Base-by-base conservation (phyloP, 768 basidiomycete genomes). In the Suillus tomentosus region DNA sequence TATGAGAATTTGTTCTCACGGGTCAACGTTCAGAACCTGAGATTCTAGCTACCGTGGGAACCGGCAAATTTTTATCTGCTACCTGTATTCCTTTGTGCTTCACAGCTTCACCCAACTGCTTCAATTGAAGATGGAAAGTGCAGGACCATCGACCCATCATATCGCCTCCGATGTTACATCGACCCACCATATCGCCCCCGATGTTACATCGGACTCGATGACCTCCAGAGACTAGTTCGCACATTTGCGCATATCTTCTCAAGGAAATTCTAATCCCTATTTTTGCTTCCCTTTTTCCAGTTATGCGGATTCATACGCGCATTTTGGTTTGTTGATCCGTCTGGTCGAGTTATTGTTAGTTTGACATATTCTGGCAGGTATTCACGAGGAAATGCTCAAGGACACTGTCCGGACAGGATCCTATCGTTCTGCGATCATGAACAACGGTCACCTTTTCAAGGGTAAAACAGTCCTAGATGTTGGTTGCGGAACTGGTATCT, bases 341-440 rank as follows among this genome's bases (percentile, higher is more conserved):
- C 43, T 19, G 55, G 10, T 65, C n/a, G 40, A 22, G 22, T 47
- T 40, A 39, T 22, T 19, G 34, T 54, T 62, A 22, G 19, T 45
- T 59, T 43, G 59, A 62, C 53, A 15, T 45, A 54, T 7, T 27
- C 19, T 67, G 43, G 24, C 70, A 97, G 95, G 95, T 64, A 97
- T 98, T 70, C 96, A 98, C 76, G 96, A 99, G 80, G 97, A 99
- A 81, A 99, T 99, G 97, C 80, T 99, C 77, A 99, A 99, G 79
- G 97, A 99, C 79, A 79, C 82, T 45, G 95, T 99, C 69, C 90
- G 97, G 66, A 99, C 97, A 53, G 88, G 94, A 40, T 94, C 95
- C 50, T 99, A 99, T 85, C 90, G 94, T 68, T 84, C 88, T 64
- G 94, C 96, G 66, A 99, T 99, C 82, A 79, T 95, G 76, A 90